Base-by-base conservation (phyloP, 176 grass and related monocot genomes). In the Zoysia japonica region DNA sequence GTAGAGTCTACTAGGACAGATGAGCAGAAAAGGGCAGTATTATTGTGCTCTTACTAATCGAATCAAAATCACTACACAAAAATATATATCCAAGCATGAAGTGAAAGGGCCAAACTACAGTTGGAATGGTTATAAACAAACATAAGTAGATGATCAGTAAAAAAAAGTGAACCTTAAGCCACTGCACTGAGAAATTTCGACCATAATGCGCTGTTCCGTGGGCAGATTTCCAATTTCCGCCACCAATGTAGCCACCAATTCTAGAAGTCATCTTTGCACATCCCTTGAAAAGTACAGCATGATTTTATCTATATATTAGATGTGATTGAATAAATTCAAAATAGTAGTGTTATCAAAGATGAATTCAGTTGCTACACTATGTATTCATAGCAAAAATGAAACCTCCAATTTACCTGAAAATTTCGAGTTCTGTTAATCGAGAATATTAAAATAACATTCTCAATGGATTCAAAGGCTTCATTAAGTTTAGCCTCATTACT, bases 401-500 rank as follows among this genome's bases (percentile, higher is more conserved):
- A 76, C 52, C 61, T 14, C 49, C 41, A 43, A 13, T 65, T 71
- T 80, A 99, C 96, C 92, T 99, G 96, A 69, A 99, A 99, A 93
- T 99, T 61, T 5, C 96, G 90, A 76, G 96, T 99, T 83, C 86
- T 86, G 72, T 95, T 99, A 80, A 99, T 89, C 74, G 96, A 99
- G 85, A 99, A 99, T 87, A 95, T 95, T 68, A 99, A 84, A 83
- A 99, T 99, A 81, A 99, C 96, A 89, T 99, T 99, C 46, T 99
- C 96, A 39, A 80, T 92, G 2, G 96, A 91, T 84, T 99, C 96
- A 87, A 99, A 99, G 82, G 96, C 96, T 83, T 99, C 96, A 82
- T 99, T 99, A 68, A 99, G 92, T 90, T 99, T 99, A 19, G 88
- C 85, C 65, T 99, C 96, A 28, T 99, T 99, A 78, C 96, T 95